Conservation (phyloP, 129 eudicot genomes). For the Sambucus nigra region DNA sequence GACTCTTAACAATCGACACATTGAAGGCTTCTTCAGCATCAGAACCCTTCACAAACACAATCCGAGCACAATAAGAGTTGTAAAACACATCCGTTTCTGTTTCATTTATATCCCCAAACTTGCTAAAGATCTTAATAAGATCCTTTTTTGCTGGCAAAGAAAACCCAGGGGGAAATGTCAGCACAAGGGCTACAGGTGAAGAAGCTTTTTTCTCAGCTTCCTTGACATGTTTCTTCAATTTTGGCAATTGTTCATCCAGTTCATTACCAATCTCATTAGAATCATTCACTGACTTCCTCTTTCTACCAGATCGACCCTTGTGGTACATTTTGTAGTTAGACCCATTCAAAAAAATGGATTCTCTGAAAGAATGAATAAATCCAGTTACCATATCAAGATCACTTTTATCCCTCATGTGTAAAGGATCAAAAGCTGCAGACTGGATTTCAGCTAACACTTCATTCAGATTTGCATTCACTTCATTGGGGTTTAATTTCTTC, state of each 20-base stretch:
- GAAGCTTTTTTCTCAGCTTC: neutral
- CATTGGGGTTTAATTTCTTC: slow-evolving; percentile 6
- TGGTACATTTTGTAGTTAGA: slow-evolving; percentile 10
- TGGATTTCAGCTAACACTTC: slow-evolving; percentile 30
- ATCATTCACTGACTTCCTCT: slow-evolving; percentile 12
- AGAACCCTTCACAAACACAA: slow-evolving; percentile 19
- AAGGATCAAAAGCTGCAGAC: slow-evolving; percentile 44
- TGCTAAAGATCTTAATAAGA: slow-evolving; percentile 14
- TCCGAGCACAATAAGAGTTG: slow-evolving; percentile 14
- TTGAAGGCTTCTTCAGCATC: slow-evolving; percentile 32
- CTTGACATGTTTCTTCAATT: neutral
- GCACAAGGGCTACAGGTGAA: slow-evolving; percentile 15
- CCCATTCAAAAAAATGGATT: slow-evolving; percentile 30
- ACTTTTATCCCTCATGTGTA: slow-evolving; percentile 19
- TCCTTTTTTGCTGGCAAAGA: slow-evolving; percentile 33
- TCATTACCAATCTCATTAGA: neutral
- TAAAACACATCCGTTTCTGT: slow-evolving; percentile 15
- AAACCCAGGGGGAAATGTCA: slow-evolving; percentile 23
- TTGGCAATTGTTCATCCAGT: neutral
- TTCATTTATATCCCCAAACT: slow-evolving; percentile 27
- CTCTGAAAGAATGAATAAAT: slow-evolving; percentile 36
- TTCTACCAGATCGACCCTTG: slow-evolving; percentile 7
- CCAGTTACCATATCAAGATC: slow-evolving; percentile 23
- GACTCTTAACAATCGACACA: slow-evolving; percentile 7
- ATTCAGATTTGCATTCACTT: slow-evolving; percentile 16